Percentiles rank a stretch among this genome's conserved stretches.
Evolutionary conservation across 2,329 filamentous ascomycete species (phyloP).

Genomic region (Colletotrichum shisoi): DNA sequence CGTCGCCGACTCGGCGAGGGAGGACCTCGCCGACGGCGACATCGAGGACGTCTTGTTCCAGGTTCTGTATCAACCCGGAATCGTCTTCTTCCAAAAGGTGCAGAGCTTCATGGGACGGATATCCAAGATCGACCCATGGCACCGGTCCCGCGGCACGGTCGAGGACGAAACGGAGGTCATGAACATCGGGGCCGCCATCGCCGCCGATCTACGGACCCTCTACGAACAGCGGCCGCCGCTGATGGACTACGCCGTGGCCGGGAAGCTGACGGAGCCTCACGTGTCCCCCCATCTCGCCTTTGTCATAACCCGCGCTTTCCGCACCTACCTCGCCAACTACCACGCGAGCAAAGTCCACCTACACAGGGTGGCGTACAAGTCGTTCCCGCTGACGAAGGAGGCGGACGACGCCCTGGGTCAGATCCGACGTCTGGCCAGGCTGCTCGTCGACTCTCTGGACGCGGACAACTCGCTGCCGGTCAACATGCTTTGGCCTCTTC

Average conservation of each 20-base stretch:
- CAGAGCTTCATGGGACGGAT: conserved; percentile 66
- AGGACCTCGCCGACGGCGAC: conserved; percentile 46
- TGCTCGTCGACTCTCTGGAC: conserved; percentile 54
- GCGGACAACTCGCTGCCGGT: conserved; percentile 59
- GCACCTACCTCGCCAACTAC: conserved; percentile 65
- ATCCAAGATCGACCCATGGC: conserved; percentile 64
- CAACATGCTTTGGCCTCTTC: conserved; percentile 65
- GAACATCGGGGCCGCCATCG: conserved; percentile 60
- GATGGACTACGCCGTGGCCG: conserved; percentile 65
- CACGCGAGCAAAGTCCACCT: conserved; percentile 64
- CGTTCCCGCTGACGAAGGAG: conserved; percentile 60
- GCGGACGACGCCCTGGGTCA: conserved; percentile 57
- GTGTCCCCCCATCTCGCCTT: conserved; percentile 59
- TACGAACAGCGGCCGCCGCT: conserved; percentile 61
- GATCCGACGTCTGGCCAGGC: conserved; percentile 57
- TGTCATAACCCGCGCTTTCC: conserved; percentile 61
- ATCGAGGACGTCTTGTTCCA: conserved; percentile 63
- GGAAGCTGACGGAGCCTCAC: conserved; percentile 58
- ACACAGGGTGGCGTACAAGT: conserved; percentile 65
- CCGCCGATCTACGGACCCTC: conserved; percentile 58
- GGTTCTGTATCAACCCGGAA: conserved; percentile 62
- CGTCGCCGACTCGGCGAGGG: conserved; percentile 40
- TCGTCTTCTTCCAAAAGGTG: conserved; percentile 66
- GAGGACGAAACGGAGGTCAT: conserved; percentile 67
- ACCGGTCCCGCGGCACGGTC: conserved; percentile 63